phyloP scores from a whole-genome alignment of 2,329 filamentous ascomycete species.

The Teratosphaeria gauchensis region DNA sequence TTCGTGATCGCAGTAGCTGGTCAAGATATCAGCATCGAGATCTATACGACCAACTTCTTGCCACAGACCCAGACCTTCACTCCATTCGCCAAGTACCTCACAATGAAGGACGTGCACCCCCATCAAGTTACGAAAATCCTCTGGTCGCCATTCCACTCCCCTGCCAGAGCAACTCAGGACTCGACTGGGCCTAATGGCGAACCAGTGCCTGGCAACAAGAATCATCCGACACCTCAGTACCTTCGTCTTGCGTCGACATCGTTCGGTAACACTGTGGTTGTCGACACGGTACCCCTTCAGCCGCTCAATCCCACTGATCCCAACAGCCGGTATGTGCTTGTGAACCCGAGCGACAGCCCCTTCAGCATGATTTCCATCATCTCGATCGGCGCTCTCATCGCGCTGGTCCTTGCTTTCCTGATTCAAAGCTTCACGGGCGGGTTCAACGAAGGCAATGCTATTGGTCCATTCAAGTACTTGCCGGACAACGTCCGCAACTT shows the following conservation, averaged over 20 bases:
- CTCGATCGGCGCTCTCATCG: slow-evolving; percentile 50
- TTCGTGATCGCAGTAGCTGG: slow-evolving; percentile 72
- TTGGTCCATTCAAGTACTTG: slow-evolving; percentile 45
- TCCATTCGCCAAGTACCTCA: slow-evolving; percentile 41
- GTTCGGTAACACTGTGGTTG: slow-evolving; percentile 66
- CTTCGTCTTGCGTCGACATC: slow-evolving; percentile 74
- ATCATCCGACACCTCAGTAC: slow-evolving; percentile 41
- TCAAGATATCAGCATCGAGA: slow-evolving; percentile 66
- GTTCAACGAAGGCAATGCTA: slow-evolving; percentile 4
- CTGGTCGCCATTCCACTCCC: slow-evolving; percentile 38
- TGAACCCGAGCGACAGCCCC: slow-evolving; percentile 43
- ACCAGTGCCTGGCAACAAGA: slow-evolving; percentile 3
- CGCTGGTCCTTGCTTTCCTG: slow-evolving; percentile 54
- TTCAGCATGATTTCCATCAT: slow-evolving; percentile 46
- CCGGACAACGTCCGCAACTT: slow-evolving; percentile 39
- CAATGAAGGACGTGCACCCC: slow-evolving; percentile 46
- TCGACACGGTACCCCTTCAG: slow-evolving; percentile 66
- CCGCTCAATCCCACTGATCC: slow-evolving; percentile 39
- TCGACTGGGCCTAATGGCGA: slow-evolving; percentile 14
- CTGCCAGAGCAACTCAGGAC: slow-evolving; percentile 17
- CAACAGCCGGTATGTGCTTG: slow-evolving; percentile 58
- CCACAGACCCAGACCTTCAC: slow-evolving; percentile 36
- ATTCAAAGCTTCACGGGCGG: slow-evolving; percentile 51
- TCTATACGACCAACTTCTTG: slow-evolving; percentile 70
- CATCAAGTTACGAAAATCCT: slow-evolving; percentile 49